These are phyloP conservation scores for Aspergillus bombycis DNA, from an alignment of 2,329 filamentous ascomycete species.

Conservation along the genomic window DNA sequence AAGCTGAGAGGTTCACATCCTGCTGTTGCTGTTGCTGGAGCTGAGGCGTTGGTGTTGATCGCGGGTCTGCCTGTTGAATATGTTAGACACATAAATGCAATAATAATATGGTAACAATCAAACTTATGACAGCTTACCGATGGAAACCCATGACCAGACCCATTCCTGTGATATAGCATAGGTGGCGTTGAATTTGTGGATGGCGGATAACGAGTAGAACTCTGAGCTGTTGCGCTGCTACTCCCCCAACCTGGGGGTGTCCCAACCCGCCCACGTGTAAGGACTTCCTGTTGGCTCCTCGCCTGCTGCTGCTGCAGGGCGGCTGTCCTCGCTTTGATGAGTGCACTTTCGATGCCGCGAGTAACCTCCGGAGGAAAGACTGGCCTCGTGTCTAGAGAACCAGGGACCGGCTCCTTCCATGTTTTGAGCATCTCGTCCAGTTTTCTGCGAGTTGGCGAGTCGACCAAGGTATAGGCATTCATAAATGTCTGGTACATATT, in stretches of 20 bases:
- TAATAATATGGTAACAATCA: neutral
- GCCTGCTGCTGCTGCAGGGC: conserved; percentile 52
- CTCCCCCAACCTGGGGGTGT: conserved; percentile 66
- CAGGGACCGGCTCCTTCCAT: conserved; percentile 96
- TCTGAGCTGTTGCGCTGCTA: conserved; percentile 71
- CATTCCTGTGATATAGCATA: conserved; percentile 35
- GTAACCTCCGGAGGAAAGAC: conserved; percentile 89
- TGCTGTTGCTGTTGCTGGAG: conserved; percentile 39
- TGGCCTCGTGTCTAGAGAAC: conserved; percentile 87
- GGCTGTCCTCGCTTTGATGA: conserved; percentile 78
- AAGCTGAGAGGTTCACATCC: conserved; percentile 63
- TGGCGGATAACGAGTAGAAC: conserved; percentile 45
- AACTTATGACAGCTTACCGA: conserved; percentile 20
- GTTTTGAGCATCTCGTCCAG: conserved; percentile 98
- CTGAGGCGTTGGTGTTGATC: conserved; percentile 34
- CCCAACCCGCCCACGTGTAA: conserved; percentile 54
- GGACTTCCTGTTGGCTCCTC: conserved; percentile 60
- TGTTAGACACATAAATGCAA: conserved; percentile 9
- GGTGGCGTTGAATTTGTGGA: conserved; percentile 25
- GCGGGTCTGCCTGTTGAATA: conserved; percentile 21
- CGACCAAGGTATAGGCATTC: conserved; percentile 91
- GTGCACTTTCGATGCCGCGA: conserved; percentile 87
- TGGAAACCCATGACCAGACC: conserved; percentile 30
- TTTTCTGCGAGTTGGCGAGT: conserved; percentile 78
- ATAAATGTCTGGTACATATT: conserved; percentile 95